A percentile compares a stretch with the other conserved stretches of the same genome.
phyloP scores from a whole-genome alignment of 768 basidiomycete genomes.

The Serendipita sp. region DNA sequence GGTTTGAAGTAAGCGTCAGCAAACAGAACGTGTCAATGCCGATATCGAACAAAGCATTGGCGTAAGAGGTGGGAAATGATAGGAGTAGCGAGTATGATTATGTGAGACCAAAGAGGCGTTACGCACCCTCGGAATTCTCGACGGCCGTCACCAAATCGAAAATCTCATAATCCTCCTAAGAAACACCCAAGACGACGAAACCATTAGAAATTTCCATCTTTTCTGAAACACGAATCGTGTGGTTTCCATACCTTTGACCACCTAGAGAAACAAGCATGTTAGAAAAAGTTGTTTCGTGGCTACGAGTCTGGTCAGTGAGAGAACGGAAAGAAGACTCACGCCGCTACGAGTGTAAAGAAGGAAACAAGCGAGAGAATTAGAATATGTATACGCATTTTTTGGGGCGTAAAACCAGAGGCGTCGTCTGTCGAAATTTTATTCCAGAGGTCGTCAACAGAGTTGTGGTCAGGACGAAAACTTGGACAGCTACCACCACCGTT shows the following conservation, averaged over 20 bases:
- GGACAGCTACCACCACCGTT: too few species aligned
- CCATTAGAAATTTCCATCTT: background rate
- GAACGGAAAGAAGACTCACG: background rate
- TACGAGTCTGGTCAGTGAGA: background rate
- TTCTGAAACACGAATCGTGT: background rate
- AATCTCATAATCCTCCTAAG: slow-evolving; percentile 86
- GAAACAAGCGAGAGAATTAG: background rate
- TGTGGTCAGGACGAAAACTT: too few species aligned
- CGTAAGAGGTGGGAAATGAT: too few species aligned
- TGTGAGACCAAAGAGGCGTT: background rate
- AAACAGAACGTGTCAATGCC: too few species aligned
- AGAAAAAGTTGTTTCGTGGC: background rate
- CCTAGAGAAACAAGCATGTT: background rate
- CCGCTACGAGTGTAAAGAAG: background rate
- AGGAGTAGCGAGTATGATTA: too few species aligned
- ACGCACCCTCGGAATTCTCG: slow-evolving; percentile 60
- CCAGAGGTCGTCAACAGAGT: too few species aligned
- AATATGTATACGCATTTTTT: background rate
- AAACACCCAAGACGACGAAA: slow-evolving; percentile 10
- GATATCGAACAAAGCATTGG: too few species aligned
- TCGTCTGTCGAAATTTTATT: too few species aligned
- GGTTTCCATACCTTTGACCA: background rate
- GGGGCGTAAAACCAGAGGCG: too few species aligned
- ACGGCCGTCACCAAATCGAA: slow-evolving; percentile 85
- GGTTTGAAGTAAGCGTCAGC: too few species aligned